A percentile compares a stretch with the other conserved stretches of the same genome.
Evolutionary conservation across 805 yeast genomes (phyloP).

Genomic region (Metschnikowia continentalis): DNA sequence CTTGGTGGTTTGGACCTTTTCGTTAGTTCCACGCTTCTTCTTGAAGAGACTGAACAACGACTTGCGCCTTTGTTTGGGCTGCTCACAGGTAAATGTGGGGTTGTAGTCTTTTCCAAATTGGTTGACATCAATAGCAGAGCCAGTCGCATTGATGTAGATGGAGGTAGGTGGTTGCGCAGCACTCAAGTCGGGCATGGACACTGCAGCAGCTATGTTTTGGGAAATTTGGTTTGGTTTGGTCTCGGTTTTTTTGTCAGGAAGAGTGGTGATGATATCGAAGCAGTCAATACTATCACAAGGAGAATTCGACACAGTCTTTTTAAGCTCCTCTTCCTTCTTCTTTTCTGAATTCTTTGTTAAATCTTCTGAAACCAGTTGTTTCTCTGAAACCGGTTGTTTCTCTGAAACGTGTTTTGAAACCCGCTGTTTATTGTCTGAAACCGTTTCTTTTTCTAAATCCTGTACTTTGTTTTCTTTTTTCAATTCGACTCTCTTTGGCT

Average conservation of each 20-base stretch:
- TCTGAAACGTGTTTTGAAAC: too few relatives aligned
- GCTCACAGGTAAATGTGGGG: conserved; percentile 28
- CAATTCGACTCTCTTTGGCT: not conserved
- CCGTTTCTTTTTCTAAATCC: not conserved
- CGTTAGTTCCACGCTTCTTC: conserved; percentile 15
- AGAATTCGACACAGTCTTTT: not conserved
- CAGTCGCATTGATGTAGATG: conserved; percentile 20
- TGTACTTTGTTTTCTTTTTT: not conserved
- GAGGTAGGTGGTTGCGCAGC: conserved; percentile 1
- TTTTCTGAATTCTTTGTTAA: too few relatives aligned
- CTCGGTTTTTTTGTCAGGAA: not conserved
- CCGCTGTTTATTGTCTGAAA: too few relatives aligned
- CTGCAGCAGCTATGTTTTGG: conserved; percentile 4
- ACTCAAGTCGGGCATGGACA: conserved; percentile 17
- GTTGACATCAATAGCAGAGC: conserved; percentile 37
- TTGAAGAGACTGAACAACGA: conserved; percentile 36
- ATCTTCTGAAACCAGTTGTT: too few relatives aligned
- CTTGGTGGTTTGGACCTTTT: not conserved
- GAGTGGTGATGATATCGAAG: conserved; percentile 15
- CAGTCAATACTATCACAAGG: conserved; percentile 10
- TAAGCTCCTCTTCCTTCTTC: too few relatives aligned
- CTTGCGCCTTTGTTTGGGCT: conserved; percentile 17
- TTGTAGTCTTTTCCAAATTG: conserved; percentile 38
- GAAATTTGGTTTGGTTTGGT: not conserved
- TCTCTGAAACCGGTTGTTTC: too few relatives aligned